Evolutionary conservation across 1,139 yeast species (phyloP), one percentile per base, ranked within the genome.

Genomic region (Protomyces arabidopsidicola): DNA sequence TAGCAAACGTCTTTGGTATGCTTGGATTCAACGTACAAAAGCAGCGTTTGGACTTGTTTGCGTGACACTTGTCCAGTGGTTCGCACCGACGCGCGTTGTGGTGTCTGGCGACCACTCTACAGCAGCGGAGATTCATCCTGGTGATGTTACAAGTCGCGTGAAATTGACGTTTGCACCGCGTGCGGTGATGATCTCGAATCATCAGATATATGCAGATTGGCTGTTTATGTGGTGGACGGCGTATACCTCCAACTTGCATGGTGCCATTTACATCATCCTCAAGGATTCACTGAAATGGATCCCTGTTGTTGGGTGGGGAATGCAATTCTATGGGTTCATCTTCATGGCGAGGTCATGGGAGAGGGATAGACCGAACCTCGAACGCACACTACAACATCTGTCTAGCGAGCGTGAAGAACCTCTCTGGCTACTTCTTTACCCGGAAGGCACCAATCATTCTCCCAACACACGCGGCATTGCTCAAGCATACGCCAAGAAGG

Each of bases 371-470:
- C 71, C 80, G 14, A 78, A 78, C 8, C 79, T 91, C 77, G 78
- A 84, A 36, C 80, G 82, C 61, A 83, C 81, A 63, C 54, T 60
- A 24, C 24, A 52, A 10, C 56, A 51, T 27, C 34, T 64, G 34
- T 18, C 45, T 8, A 24, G 22, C 2, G 57, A 60, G 22, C 65
- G 65, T 54, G 67, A 74, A 2, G 73, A 74, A 72, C 79, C 81
- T 3, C 72, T 75, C n/a, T 78, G 79, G 79, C 68, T 93, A 63
- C 75, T 91, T 34, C 74, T 93, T 39, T 93, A 87, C 75, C 98
- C 99, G 0, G 99, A 93, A 74, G 99, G 99, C 1, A 93, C 99
- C 0, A 95, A 90, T 62, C 77, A 88, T 66, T 85, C 95, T 45
- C 78, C 78, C 12, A 81, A 83, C 68, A 90, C 97, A 2, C 80